Percentiles rank a stretch among this genome's conserved stretches.
These are phyloP conservation scores for Pleurotus salmoneostramineus DNA, from an alignment of 768 basidiomycete species.

Conservation along the genomic window DNA sequence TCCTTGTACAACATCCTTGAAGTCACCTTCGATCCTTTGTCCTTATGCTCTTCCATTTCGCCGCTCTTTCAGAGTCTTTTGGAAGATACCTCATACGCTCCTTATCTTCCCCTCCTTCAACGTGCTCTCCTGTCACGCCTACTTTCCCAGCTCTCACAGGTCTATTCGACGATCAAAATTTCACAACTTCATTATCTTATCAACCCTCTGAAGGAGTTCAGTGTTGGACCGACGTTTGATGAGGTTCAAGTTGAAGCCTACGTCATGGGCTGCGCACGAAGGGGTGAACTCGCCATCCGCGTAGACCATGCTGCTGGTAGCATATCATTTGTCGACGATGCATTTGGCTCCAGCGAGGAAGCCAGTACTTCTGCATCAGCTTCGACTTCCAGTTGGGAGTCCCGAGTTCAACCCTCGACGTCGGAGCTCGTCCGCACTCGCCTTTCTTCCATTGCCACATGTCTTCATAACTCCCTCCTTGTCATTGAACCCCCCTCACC, in stretches of 20 bases:
- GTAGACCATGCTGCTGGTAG: conserved; percentile 87
- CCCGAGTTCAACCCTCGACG: conserved; percentile 64
- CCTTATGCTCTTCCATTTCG: conserved; percentile 72
- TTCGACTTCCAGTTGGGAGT: conserved; percentile 29
- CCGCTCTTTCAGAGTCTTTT: conserved; percentile 69
- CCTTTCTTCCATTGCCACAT: conserved; percentile 69
- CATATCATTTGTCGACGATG: conserved; percentile 81
- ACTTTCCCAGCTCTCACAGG: conserved; percentile 86
- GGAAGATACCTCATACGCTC: conserved; percentile 56
- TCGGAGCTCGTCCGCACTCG: conserved; percentile 74
- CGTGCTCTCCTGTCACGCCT: conserved; percentile 90
- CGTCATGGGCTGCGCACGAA: conserved; percentile 86
- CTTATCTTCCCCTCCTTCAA: conserved; percentile 86
- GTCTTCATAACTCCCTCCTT: conserved; percentile 68
- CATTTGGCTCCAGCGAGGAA: conserved; percentile 49
- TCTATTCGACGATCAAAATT: conserved; percentile 86
- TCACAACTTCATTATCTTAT: conserved; percentile 75
- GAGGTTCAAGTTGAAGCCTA: conserved; percentile 86
- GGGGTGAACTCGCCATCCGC: conserved; percentile 80
- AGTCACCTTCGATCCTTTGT: conserved; percentile 89
- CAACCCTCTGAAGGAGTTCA: conserved; percentile 61
- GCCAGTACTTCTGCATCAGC: conserved; percentile 20
- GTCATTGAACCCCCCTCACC: conserved; percentile 43
- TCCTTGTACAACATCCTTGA: conserved; percentile 86
- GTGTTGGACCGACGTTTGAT: conserved; percentile 46